A percentile compares a stretch with the other conserved stretches of the same genome.
phyloP scores from a whole-genome alignment of 2,329 filamentous ascomycete genomes.

The Cucurbitaria berberidis region DNA sequence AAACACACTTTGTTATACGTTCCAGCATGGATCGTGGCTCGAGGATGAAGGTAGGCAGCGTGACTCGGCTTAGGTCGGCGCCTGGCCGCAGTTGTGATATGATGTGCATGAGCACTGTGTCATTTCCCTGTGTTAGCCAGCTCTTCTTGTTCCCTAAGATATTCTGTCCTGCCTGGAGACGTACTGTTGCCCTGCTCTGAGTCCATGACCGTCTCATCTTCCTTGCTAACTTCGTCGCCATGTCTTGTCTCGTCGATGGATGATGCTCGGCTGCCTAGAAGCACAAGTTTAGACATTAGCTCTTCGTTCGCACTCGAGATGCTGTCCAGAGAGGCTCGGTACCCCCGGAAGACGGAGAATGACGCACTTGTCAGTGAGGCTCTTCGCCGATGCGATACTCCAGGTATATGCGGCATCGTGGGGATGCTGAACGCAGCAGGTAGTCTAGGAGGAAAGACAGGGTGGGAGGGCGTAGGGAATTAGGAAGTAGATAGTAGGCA shows the following conservation, averaged over 20 bases:
- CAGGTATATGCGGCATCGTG: constrained; percentile 48
- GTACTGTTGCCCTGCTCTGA: constrained; percentile 92
- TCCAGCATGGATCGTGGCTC: constrained; percentile 98
- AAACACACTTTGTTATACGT: constrained; percentile 90
- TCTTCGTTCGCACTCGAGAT: neutral
- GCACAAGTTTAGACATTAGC: constrained; percentile 23
- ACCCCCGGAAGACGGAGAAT: constrained; percentile 10
- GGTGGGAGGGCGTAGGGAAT: neutral
- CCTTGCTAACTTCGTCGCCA: constrained; percentile 50
- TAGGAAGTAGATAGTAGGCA: constrained; percentile 7
- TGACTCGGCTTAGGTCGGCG: constrained; percentile 91
- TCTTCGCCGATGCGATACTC: constrained; percentile 31
- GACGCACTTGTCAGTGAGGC: constrained; percentile 40
- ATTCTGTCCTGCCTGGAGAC: constrained; percentile 34
- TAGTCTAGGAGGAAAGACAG: neutral
- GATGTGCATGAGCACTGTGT: constrained; percentile 87
- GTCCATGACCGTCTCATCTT: constrained; percentile 82
- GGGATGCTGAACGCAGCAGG: constrained; percentile 1
- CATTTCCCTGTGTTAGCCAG: constrained; percentile 20
- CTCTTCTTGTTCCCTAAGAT: neutral
- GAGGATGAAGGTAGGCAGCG: constrained; percentile 95
- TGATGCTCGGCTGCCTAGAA: constrained; percentile 50
- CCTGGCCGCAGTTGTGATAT: constrained; percentile 96
- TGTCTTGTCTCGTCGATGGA: constrained; percentile 47
- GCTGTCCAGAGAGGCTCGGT: constrained; percentile 7